phyloP scores from a whole-genome alignment of 306 rosid genomes.

The Trichosanthes cucumerina region DNA sequence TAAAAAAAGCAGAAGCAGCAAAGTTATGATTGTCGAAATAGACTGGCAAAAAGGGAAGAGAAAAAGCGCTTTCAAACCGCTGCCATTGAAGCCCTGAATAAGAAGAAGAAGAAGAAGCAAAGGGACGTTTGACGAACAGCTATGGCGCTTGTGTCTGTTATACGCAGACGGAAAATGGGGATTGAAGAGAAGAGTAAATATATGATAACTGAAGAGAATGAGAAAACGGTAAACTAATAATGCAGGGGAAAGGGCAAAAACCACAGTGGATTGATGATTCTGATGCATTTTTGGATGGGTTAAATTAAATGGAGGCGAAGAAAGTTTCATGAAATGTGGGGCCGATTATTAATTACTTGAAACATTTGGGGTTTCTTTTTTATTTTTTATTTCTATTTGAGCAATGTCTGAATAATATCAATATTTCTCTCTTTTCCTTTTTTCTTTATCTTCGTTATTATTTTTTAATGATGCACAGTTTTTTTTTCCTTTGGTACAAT shows the following conservation, averaged over 20 bases:
- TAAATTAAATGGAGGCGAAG: neutral
- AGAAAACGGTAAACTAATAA: conserved; percentile 12
- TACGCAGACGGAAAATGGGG: neutral
- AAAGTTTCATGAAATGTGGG: neutral
- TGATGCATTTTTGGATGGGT: neutral
- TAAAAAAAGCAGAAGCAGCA: neutral
- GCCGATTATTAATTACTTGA: neutral
- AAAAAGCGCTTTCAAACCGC: neutral
- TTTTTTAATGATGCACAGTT: neutral
- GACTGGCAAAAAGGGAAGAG: neutral
- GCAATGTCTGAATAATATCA: neutral
- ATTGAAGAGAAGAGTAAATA: neutral
- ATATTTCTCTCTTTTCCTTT: neutral
- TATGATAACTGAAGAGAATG: neutral
- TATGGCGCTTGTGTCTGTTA: neutral
- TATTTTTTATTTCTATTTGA: neutral
- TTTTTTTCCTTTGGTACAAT: no score
- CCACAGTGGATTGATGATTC: conserved; percentile 1
- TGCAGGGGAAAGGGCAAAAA: neutral
- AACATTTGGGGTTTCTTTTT: neutral
- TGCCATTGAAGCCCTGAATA: neutral
- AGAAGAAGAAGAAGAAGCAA: neutral
- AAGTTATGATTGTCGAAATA: conserved; percentile 1
- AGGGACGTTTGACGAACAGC: neutral
- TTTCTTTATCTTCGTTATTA: neutral